A percentile compares a stretch with the other conserved stretches of the same genome.
These are phyloP conservation scores for Gigaspora rosea DNA, from an alignment of 192 early-diverging fungal species.

Conservation along the genomic window DNA sequence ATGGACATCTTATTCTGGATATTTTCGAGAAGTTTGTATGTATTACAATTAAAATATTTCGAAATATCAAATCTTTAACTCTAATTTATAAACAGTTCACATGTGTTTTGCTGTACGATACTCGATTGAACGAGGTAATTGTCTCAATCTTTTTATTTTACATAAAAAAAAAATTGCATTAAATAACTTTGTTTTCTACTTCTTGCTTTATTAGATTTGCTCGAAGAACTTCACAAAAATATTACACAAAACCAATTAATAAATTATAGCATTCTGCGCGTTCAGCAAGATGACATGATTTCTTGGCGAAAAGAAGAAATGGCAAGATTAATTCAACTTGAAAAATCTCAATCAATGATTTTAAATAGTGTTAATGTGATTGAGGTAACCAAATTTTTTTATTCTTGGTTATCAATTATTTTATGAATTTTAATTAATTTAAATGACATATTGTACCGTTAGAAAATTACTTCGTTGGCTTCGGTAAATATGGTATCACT, in stretches of 20 bases:
- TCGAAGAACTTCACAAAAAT: constrained; percentile 27
- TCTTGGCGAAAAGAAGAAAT: constrained; percentile 27
- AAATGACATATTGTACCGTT: background rate
- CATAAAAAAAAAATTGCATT: background rate
- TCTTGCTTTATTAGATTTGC: background rate
- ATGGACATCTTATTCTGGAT: constrained; percentile 49
- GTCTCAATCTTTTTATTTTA: background rate
- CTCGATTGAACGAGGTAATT: constrained; percentile 39
- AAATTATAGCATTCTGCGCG: constrained; percentile 12
- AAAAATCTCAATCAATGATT: constrained; percentile 2
- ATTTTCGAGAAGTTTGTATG: constrained; percentile 45
- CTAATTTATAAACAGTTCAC: constrained; percentile 10
- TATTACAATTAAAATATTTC: background rate
- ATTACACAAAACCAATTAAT: constrained; percentile 19
- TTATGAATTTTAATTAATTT: background rate
- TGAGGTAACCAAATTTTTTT: constrained; percentile 11
- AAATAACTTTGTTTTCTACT: background rate
- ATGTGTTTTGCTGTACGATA: constrained; percentile 44
- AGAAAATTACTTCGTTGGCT: background rate
- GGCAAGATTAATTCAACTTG: constrained; percentile 2
- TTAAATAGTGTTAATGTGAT: background rate
- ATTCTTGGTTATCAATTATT: background rate
- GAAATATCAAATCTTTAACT: background rate
- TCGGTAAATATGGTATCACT: background rate
- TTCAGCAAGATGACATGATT: constrained; percentile 12